Percentiles rank a stretch among this genome's conserved stretches.
phyloP scores from a whole-genome alignment of 768 basidiomycete genomes.

The Mrakia hoshinonis region DNA sequence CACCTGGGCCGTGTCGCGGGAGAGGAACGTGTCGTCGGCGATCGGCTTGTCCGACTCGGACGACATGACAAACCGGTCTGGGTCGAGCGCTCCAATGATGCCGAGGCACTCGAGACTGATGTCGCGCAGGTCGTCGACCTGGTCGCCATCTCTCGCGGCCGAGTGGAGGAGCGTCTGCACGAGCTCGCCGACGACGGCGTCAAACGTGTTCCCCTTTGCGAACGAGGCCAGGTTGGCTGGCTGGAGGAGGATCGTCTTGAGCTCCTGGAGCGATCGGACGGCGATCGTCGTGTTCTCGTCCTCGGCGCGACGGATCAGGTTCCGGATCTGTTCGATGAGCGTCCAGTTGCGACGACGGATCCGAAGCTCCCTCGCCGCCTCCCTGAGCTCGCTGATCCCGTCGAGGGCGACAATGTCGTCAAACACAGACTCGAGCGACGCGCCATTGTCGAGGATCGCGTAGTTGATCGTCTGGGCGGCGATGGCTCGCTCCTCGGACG shows the following conservation, averaged over 20 bases:
- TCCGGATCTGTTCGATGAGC: slow-evolving; percentile 51
- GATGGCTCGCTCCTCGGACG: slow-evolving; percentile 47
- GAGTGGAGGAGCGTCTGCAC: slow-evolving; percentile 59
- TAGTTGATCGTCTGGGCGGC: slow-evolving; percentile 59
- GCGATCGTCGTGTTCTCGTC: slow-evolving; percentile 76
- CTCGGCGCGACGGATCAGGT: slow-evolving; percentile 61
- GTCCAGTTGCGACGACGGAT: slow-evolving; percentile 47
- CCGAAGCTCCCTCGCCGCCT: slow-evolving; percentile 34
- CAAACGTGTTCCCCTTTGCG: slow-evolving; percentile 78
- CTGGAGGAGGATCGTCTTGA: slow-evolving; percentile 54
- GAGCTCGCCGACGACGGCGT: slow-evolving; percentile 61
- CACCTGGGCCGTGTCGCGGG: slow-evolving; percentile 51
- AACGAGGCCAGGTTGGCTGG: slow-evolving; percentile 40
- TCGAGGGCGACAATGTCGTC: slow-evolving; percentile 74
- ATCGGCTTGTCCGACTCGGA: slow-evolving; percentile 38
- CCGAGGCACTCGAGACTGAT: slow-evolving; percentile 85
- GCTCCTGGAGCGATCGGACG: slow-evolving; percentile 62
- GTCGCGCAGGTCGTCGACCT: slow-evolving; percentile 55
- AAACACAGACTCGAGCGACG: slow-evolving; percentile 50
- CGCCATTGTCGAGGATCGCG: slow-evolving; percentile 57
- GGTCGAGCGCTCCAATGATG: slow-evolving; percentile 84
- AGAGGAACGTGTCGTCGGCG: slow-evolving; percentile 62
- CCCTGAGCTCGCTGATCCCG: slow-evolving; percentile 53
- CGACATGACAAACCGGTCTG: slow-evolving; percentile 66
- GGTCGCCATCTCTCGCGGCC: slow-evolving; percentile 64